Evolutionary conservation across 176 grass and related monocot species (phyloP).

Genomic region (Aegilops sharonensis): DNA sequence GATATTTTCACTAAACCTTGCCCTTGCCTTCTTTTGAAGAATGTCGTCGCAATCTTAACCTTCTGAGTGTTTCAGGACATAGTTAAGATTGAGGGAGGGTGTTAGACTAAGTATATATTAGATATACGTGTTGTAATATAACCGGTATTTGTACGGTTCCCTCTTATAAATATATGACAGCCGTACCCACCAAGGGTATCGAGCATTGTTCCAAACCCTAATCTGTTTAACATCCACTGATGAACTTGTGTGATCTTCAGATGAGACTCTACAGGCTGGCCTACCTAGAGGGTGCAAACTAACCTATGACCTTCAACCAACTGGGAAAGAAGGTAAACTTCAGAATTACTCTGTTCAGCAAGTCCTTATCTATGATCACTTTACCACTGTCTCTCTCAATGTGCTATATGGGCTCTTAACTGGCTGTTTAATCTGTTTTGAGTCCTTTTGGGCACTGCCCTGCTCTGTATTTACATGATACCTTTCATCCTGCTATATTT

Average conservation of each 20-base stretch:
- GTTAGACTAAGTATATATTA: too few species aligned
- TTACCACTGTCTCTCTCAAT: neutral
- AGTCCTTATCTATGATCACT: neutral
- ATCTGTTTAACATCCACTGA: neutral
- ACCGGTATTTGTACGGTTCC: too few species aligned
- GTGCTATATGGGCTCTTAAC: neutral
- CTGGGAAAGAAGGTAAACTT: neutral
- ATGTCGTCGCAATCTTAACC: too few species aligned
- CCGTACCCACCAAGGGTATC: too few species aligned
- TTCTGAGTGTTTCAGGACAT: too few species aligned
- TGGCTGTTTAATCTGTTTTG: neutral
- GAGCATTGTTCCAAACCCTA: too few species aligned
- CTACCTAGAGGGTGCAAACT: neutral
- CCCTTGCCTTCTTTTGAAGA: too few species aligned
- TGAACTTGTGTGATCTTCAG: neutral
- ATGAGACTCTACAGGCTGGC: conserved; percentile 1
- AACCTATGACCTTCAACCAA: neutral
- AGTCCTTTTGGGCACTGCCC: neutral
- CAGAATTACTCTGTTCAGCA: neutral
- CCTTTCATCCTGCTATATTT: neutral
- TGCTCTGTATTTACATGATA: neutral
- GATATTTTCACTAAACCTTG: too few species aligned
- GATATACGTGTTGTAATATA: too few species aligned
- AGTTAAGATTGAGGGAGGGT: too few species aligned
- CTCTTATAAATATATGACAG: too few species aligned